These are phyloP conservation scores for Coleophoma crateriformis DNA, from an alignment of 2,329 filamentous ascomycete species.

Conservation along the genomic window DNA sequence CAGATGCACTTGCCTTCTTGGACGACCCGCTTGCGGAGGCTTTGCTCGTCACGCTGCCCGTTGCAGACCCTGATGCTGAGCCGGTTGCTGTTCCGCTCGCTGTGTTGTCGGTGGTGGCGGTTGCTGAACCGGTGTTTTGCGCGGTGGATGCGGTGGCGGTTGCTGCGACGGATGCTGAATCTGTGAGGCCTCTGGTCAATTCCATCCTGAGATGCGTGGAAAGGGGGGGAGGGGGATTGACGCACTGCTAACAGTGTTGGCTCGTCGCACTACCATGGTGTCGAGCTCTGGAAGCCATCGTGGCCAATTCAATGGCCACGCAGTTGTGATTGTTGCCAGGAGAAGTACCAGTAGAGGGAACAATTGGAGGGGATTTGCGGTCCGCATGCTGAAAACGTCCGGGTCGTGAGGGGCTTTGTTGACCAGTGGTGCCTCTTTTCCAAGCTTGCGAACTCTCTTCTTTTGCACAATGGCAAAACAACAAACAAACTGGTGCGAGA, in stretches of 20 bases:
- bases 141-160: neutral
- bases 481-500: neutral
- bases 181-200: neutral
- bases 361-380: conserved; percentile 38
- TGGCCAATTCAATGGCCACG: conserved; percentile 45
- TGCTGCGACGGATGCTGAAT: conserved; percentile 4
- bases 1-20: neutral
- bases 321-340: conserved; percentile 32
- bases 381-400: conserved; percentile 38
- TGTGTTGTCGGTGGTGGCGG: neutral
- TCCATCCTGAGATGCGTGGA: neutral
- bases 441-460: neutral
- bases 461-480: neutral
- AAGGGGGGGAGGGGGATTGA: neutral
- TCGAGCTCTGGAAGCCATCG: conserved; percentile 48
- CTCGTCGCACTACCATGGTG: conserved; percentile 43
- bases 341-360: conserved; percentile 46
- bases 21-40: neutral
- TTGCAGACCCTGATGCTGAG: conserved; percentile 2
- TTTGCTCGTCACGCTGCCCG: conserved; percentile 3
- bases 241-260: conserved; percentile 23
- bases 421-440: conserved; percentile 7
- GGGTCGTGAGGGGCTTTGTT: conserved; percentile 9
- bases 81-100: conserved; percentile 4
- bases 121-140: conserved; percentile 3